phyloP scores from a whole-genome alignment of 1,284 basidiomycete genomes.

The Irpex rosettiformis region DNA sequence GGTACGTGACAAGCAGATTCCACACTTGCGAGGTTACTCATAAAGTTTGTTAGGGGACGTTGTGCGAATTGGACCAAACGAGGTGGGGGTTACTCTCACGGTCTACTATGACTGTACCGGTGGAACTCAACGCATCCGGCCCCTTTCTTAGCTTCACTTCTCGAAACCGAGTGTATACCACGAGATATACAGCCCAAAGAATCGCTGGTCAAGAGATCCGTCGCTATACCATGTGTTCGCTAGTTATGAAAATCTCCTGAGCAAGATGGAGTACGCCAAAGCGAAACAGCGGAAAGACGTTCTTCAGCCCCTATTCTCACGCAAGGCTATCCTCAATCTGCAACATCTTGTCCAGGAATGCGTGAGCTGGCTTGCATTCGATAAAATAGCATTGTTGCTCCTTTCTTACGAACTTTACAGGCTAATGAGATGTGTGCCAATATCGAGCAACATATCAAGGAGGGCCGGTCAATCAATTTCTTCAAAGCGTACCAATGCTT shows the following conservation, averaged over 20 bases:
- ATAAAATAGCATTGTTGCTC: too few relatives aligned
- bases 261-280: constrained; percentile 20
- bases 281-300: constrained; percentile 28
- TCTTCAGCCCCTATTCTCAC: constrained; percentile 30
- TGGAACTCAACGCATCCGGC: too few relatives aligned
- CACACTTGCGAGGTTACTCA: neutral
- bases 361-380: too few relatives aligned
- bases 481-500: constrained; percentile 21
- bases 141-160: constrained; percentile 29
- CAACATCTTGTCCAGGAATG: constrained; percentile 27
- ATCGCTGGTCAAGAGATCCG: constrained; percentile 28
- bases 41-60: constrained; percentile 16
- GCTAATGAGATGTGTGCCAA: constrained; percentile 12
- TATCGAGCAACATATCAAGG: constrained; percentile 5
- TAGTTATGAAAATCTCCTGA: constrained; percentile 23
- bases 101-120: too few relatives aligned
- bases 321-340: constrained; percentile 26
- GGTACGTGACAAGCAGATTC: constrained; percentile 14
- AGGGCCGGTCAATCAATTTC: constrained; percentile 13
- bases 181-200: constrained; percentile 27
- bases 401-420: neutral
- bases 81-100: constrained; percentile 13
- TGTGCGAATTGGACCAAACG: constrained; percentile 21
- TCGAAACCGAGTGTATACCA: constrained; percentile 25
- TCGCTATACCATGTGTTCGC: constrained; percentile 25